phyloP scores from a whole-genome alignment of 2,329 filamentous ascomycete species.

The Epichloe gansuensis region DNA sequence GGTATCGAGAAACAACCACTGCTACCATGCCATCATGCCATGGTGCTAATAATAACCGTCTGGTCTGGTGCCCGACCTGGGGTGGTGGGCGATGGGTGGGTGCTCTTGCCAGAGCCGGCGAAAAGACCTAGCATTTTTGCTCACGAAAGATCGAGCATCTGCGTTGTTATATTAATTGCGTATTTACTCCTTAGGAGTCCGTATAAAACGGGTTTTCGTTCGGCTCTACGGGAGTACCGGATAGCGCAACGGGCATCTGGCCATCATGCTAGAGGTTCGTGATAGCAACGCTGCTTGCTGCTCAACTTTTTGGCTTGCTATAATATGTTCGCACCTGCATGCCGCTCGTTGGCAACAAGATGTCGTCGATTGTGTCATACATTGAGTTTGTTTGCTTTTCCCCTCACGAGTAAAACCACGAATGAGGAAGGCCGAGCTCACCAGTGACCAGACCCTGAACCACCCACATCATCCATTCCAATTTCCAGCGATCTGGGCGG shows the following conservation, averaged over 20 bases:
- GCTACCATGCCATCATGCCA: no score
- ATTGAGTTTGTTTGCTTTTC: background rate
- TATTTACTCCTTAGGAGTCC: background rate
- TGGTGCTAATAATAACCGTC: no score
- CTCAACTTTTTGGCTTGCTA: background rate
- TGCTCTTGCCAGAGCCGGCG: no score
- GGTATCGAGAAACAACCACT: background rate
- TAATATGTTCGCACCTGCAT: no score
- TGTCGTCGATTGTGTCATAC: background rate
- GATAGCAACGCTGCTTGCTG: background rate
- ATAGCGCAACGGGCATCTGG: background rate
- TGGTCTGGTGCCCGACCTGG: no score
- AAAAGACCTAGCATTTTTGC: no score
- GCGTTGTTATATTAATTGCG: background rate
- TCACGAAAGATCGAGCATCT: no score
- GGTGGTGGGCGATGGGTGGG: no score
- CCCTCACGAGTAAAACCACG: background rate
- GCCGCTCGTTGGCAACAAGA: background rate
- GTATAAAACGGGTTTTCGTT: background rate
- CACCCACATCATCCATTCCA: constrained; percentile 10
- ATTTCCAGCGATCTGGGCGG: constrained; percentile 9
- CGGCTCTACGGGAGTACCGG: background rate
- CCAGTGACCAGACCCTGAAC: constrained; percentile 2
- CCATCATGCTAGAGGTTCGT: background rate
- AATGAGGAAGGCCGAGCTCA: constrained; percentile 1